phyloP scores from a whole-genome alignment of 2,329 filamentous ascomycete genomes.

The Pseudocercospora vitis region DNA sequence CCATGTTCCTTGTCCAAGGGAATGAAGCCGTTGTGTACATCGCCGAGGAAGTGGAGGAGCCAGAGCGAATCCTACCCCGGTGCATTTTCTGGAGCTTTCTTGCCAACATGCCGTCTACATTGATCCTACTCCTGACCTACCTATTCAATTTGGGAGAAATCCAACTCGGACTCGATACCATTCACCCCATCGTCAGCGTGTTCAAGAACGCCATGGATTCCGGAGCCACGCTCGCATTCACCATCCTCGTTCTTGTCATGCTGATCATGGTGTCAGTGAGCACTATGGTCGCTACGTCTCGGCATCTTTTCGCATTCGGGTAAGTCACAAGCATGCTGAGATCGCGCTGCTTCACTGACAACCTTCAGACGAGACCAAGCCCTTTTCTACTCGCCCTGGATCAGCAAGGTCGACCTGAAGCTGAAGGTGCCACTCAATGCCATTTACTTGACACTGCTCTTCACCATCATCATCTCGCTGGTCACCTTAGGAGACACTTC shows the following conservation, averaged over 20 bases:
- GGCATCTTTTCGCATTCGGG: conserved; percentile 44
- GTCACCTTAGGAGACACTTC: conserved; percentile 39
- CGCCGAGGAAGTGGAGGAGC: conserved; percentile 47
- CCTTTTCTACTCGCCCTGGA: conserved; percentile 41
- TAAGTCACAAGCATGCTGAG: conserved; percentile 36
- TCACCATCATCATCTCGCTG: conserved; percentile 35
- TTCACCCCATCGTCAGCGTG: conserved; percentile 38
- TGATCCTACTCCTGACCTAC: conserved; percentile 37
- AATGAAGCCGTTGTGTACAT: conserved; percentile 46
- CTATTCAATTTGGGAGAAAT: conserved; percentile 40
- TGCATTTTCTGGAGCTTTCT: conserved; percentile 45
- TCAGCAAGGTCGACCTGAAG: conserved; percentile 32
- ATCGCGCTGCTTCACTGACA: neutral
- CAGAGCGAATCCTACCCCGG: conserved; percentile 43
- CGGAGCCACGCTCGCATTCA: conserved; percentile 33
- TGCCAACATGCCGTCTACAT: conserved; percentile 34
- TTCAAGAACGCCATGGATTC: conserved; percentile 38
- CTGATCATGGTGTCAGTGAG: conserved; percentile 43
- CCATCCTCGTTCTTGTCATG: conserved; percentile 36
- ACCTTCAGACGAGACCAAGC: conserved; percentile 39
- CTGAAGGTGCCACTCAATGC: conserved; percentile 33
- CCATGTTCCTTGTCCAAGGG: conserved; percentile 32
- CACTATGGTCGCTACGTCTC: conserved; percentile 42
- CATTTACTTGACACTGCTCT: conserved; percentile 32
- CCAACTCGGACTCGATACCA: conserved; percentile 29